Base-by-base conservation (phyloP, 768 basidiomycete genomes). In the Phylloporus rhodoxanthus region DNA sequence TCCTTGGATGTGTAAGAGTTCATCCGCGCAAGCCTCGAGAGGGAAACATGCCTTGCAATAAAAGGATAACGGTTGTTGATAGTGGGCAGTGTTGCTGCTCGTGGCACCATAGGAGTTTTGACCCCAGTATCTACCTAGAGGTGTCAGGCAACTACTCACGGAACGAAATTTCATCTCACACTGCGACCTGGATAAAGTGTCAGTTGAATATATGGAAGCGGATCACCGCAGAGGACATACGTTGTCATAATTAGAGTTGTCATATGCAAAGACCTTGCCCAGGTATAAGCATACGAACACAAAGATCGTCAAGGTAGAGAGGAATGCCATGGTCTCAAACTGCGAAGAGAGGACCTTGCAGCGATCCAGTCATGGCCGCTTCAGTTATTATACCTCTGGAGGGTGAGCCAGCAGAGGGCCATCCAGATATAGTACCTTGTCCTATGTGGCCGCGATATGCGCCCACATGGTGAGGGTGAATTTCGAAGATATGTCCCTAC, bases 31-130 rank as follows among this genome's bases (percentile, higher is more conserved):
- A 47, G 20, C 21, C 2, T 43, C 30, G 19, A 14, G 14, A 48
- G 32, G 43, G 50, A 6, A 38, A 59, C 69, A 50, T 45, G 79
- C 81, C 57, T 78, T 74, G 63, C 84, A 85, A 62, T 85, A 86
- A 60, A 73, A 82, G 5, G 78, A 75, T 46, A 87, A 68, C 0
- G 74, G 68, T 60, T 84, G 75, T 69, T 86, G 83, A 52, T 68
- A 84, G 57, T 81, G 73, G 26, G 78, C 73, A 1, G 71, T 63
- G 51, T 84, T 74, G 19, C 60, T 60, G 52, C 77, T 71, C 5
- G 68, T 70, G 9, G 83, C 84, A 34, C 85, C 84, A 51, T 84
- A 84, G 2, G 85, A 85, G 56, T 86, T 82, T 64, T 87, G 84
- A 50, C 85, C 86, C 82, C 82, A 86, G 61, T 85, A 85, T 28